Conservation (phyloP, 225 moss, liverwort and hornwort genomes). For the Asterella californica region DNA sequence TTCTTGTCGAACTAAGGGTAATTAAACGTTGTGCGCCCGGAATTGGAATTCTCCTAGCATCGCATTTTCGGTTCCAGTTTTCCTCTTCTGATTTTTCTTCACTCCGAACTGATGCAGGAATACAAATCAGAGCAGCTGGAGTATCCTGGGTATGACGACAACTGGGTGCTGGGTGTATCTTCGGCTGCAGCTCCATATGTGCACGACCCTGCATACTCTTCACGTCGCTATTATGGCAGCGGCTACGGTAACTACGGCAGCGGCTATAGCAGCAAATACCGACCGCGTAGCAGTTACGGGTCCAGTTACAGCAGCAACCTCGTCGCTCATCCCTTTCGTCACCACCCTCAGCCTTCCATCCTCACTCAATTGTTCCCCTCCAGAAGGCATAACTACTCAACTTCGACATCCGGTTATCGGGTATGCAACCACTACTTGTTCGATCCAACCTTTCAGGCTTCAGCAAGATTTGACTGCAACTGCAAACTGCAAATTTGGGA, state of each 20-base stretch:
- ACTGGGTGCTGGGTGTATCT: conserved; percentile 13
- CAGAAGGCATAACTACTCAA: background rate
- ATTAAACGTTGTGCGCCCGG: background rate
- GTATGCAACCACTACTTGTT: background rate
- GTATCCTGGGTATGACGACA: conserved; percentile 10
- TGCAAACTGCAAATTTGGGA: too few species aligned
- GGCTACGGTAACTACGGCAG: background rate
- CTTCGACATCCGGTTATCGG: background rate
- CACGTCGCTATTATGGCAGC: background rate
- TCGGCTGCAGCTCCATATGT: background rate
- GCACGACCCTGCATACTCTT: background rate
- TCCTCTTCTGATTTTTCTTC: background rate
- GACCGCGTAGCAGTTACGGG: conserved; percentile 3
- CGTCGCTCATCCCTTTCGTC: background rate
- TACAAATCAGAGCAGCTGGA: background rate
- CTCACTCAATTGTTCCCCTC: background rate
- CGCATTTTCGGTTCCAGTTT: background rate
- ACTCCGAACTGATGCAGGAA: background rate
- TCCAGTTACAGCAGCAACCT: background rate
- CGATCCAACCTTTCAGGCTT: background rate
- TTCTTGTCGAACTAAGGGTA: background rate
- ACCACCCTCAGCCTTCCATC: conserved; percentile 6
- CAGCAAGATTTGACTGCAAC: too few species aligned
- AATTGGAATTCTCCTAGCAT: background rate
- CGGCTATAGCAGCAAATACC: background rate